Percentiles rank a stretch among this genome's conserved stretches.
These are phyloP conservation scores for Backusella sp. DNA, from an alignment of 192 early-diverging fungal genomes.

Conservation along the genomic window DNA sequence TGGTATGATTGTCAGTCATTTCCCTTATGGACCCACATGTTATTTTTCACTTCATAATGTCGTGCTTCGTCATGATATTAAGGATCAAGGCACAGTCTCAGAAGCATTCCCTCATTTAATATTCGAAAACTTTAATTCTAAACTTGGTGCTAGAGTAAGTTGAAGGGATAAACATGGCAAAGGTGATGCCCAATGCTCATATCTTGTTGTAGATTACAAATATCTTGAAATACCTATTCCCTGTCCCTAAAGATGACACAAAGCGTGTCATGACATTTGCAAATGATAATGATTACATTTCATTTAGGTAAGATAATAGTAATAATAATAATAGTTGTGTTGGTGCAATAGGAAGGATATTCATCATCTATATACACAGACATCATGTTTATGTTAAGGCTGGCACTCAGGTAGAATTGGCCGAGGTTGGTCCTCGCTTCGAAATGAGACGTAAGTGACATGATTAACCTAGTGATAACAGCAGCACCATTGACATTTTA, in stretches of 20 bases:
- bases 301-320: constrained; percentile 60
- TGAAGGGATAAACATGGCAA: too few species aligned
- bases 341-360: background rate
- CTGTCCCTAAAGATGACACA: constrained; percentile 94
- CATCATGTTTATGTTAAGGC: constrained; percentile 96
- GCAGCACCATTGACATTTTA: background rate
- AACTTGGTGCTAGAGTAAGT: constrained; percentile 77
- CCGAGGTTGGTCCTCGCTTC: constrained; percentile 97
- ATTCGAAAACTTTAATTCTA: constrained; percentile 91
- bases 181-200: background rate
- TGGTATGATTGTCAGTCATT: constrained; percentile 91
- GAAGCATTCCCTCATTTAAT: constrained; percentile 97
- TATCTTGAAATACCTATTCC: constrained; percentile 96
- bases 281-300: constrained; percentile 96
- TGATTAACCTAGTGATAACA: background rate
- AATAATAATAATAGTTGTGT: background rate
- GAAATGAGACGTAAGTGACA: constrained; percentile 82
- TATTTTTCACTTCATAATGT: constrained; percentile 98
- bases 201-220: constrained; percentile 56
- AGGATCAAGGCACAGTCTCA: constrained; percentile 93
- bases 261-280: constrained; percentile 98
- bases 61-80: constrained; percentile 95
- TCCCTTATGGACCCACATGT: constrained; percentile 98
- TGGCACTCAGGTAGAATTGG: constrained; percentile 86
- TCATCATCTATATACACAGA: constrained; percentile 38